Percentiles rank a stretch among this genome's conserved stretches.
Evolutionary conservation across 768 basidiomycete species (phyloP).

Genomic region (Tulasnella sp.): DNA sequence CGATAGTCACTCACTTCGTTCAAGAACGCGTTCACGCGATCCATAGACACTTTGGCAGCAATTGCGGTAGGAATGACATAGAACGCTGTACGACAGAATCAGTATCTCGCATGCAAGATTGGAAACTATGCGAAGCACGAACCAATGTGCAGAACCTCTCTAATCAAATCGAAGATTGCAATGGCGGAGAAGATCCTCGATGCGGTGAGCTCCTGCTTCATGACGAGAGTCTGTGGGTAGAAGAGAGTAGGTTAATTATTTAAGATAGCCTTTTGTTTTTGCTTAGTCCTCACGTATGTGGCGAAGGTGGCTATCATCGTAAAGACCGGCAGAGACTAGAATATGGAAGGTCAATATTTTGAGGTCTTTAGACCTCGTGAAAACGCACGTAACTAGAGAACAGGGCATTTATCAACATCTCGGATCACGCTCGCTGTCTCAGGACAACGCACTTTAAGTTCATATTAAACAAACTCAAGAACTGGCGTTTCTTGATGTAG

Average conservation of each 20-base stretch:
- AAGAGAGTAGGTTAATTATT: too few species aligned
- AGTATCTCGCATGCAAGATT: too few species aligned
- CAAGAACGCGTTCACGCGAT: conserved; percentile 43
- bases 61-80: conserved; percentile 27
- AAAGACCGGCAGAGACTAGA: conserved; percentile 45
- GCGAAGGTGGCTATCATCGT: conserved; percentile 58
- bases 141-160: conserved; percentile 29
- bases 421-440: too few species aligned
- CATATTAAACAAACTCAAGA: conserved; percentile 38
- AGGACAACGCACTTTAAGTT: conserved; percentile 32
- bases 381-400: too few species aligned
- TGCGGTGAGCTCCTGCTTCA: conserved; percentile 31
- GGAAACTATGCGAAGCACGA: background rate
- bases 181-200: conserved; percentile 35
- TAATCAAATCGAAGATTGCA: conserved; percentile 51
- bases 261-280: too few species aligned
- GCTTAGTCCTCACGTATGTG: conserved; percentile 36
- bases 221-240: conserved; percentile 26
- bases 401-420: too few species aligned
- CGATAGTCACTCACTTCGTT: conserved; percentile 22
- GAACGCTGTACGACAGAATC: conserved; percentile 24
- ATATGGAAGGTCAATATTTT: too few species aligned
- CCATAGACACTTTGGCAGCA: conserved; percentile 50
- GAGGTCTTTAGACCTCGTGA: too few species aligned
- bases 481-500: conserved; percentile 42